Evolutionary conservation across 2,329 filamentous ascomycete genomes (phyloP).

Genomic region (Microcyclospora pomicola): DNA sequence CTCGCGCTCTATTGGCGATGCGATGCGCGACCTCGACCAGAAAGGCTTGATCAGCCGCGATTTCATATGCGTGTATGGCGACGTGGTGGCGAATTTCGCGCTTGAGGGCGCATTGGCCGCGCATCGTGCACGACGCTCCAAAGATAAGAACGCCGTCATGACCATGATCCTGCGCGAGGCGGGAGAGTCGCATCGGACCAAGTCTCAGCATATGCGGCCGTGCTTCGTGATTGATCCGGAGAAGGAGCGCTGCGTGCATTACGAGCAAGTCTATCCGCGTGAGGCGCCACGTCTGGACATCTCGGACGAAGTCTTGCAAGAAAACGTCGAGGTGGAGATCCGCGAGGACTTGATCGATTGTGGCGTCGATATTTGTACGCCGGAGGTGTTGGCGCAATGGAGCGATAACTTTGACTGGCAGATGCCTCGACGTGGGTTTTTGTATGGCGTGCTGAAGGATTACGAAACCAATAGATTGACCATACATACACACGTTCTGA

Average conservation of each 20-base stretch:
- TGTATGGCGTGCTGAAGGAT: conserved; percentile 88
- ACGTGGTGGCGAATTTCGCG: conserved; percentile 77
- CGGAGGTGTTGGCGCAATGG: conserved; percentile 87
- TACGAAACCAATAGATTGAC: conserved; percentile 95
- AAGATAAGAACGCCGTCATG: conserved; percentile 94
- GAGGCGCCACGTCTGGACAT: conserved; percentile 50
- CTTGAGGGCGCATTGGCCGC: conserved; percentile 66
- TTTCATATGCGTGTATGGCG: conserved; percentile 84
- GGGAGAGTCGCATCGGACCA: conserved; percentile 61
- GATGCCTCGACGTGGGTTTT: conserved; percentile 70
- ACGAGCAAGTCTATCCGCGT: conserved; percentile 67
- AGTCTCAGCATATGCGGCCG: conserved; percentile 59
- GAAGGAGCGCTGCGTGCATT: conserved; percentile 74
- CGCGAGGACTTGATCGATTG: conserved; percentile 84
- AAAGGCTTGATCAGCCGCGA: conserved; percentile 75
- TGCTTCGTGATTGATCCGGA: conserved; percentile 76
- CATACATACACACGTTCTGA: conserved; percentile 79
- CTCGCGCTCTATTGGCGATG: conserved; percentile 79
- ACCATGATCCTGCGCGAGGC: conserved; percentile 79
- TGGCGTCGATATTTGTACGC: conserved; percentile 93
- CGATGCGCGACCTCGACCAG: conserved; percentile 83
- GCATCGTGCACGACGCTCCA: conserved; percentile 66
- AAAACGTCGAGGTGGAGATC: conserved; percentile 63
- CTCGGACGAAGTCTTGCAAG: conserved; percentile 64
- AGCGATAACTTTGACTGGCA: conserved; percentile 98